Base-by-base conservation (phyloP, 257 asterid species). In the Forsythia suspensa region DNA sequence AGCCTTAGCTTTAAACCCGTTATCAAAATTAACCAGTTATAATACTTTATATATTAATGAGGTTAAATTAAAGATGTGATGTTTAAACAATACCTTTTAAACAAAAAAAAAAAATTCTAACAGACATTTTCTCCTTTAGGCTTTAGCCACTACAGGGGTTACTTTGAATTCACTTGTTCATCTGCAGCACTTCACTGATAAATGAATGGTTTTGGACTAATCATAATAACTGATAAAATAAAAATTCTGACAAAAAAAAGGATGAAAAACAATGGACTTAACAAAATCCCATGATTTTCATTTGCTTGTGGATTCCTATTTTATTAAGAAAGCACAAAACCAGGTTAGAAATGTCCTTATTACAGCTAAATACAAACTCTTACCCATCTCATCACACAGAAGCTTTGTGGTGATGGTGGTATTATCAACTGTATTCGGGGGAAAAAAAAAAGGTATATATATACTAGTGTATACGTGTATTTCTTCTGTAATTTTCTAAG, bases 361-460 rank as follows among this genome's bases (percentile, higher is more conserved):
- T 8, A 63, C 38, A 63, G 38, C 69, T 63, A 63, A 11, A 21
- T 43, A 9, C 79, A 78, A 73, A 36, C 34, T 72, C 59, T 71
- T 18, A 70, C 74, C 78, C 36, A 59, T 59, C 70, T 70, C 57
- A 69, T 86, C 84, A 78, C 52, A 69, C 83, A 72, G 48, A 77
- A 73, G 78, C 84, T 75, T 77, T 46, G 71, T 80, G 82, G 77
- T 81, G 82, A 18, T 75, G 83, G 74, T 44, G 82, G 77, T 84
- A 79, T 65, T 75, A 74, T 76, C 81, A 76, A 74, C 70, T 76
- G 34, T 65, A 38, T 63, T 52, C 8, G 52, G 72, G 75, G 68
- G 72, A 82, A 85, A 24, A 15, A 18, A 13, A 70, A 36, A 16
- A 18, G 5, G n/a, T 48, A 82, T 46, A 73, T 80, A 59, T 78